Percentiles rank a stretch among this genome's conserved stretches.
phyloP scores from a whole-genome alignment of 108 stramenopile genomes.

The Nitzschia sp. region DNA sequence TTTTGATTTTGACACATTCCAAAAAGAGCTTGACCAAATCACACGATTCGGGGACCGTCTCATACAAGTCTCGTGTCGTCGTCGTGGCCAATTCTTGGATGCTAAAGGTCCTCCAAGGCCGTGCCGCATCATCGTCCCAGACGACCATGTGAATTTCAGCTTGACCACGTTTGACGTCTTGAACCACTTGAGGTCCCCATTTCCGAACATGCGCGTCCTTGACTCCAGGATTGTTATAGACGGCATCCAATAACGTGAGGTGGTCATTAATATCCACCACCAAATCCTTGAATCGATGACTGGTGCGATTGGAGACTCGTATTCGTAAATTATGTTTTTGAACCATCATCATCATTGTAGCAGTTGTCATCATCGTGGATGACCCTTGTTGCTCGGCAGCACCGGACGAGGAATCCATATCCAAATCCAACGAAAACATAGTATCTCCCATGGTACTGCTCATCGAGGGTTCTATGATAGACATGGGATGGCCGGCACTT shows the following conservation, averaged over 20 bases:
- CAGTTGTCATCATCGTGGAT: too few species aligned
- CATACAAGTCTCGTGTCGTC: slow-evolving; percentile 24
- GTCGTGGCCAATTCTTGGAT: slow-evolving; percentile 30
- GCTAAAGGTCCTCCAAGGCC: slow-evolving; percentile 21
- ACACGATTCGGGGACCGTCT: slow-evolving; percentile 20
- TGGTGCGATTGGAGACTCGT: slow-evolving; percentile 22
- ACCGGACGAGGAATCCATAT: not conserved
- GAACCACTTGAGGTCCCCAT: slow-evolving; percentile 22
- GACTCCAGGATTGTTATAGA: slow-evolving; percentile 29
- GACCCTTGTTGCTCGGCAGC: too few species aligned
- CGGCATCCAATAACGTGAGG: slow-evolving; percentile 25
- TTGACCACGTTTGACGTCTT: slow-evolving; percentile 18
- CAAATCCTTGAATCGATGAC: slow-evolving; percentile 26
- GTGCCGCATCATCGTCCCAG: slow-evolving; percentile 31
- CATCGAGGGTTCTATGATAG: too few species aligned
- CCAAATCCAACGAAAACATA: not conserved
- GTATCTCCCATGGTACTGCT: not conserved
- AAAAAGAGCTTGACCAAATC: slow-evolving; percentile 27
- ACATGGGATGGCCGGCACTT: not conserved
- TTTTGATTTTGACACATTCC: slow-evolving; percentile 17
- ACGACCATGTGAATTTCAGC: slow-evolving; percentile 29
- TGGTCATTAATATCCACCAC: slow-evolving; percentile 26
- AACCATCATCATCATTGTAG: not conserved
- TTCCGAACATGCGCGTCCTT: slow-evolving; percentile 39
- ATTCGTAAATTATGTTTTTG: slow-evolving; percentile 18